Evolutionary conservation across 768 basidiomycete genomes (phyloP).

Genomic region (Dendrothele bispora): DNA sequence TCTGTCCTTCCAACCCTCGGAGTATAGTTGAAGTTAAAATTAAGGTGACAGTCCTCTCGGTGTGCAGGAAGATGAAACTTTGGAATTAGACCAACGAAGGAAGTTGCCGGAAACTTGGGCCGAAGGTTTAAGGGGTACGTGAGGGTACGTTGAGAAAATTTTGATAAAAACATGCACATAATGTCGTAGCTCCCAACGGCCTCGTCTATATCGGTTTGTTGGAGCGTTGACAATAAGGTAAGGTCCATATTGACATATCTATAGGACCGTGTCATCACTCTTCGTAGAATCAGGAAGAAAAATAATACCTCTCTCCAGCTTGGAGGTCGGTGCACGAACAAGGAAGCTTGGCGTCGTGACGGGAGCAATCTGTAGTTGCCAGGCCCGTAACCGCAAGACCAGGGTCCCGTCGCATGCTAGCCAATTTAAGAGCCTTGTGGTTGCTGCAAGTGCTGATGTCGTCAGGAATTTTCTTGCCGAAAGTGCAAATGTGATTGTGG

Average conservation of each 20-base stretch:
- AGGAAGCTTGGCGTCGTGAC: constrained; percentile 19
- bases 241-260: constrained; percentile 16
- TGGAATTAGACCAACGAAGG: constrained; percentile 21
- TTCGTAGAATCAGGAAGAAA: not conserved
- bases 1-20: constrained; percentile 25
- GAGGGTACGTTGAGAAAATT: not conserved
- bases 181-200: constrained; percentile 16
- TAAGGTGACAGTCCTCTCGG: constrained; percentile 20
- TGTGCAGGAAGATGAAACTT: constrained; percentile 39
- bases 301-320: not conserved
- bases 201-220: not conserved
- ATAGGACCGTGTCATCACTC: not conserved
- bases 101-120: not conserved
- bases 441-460: constrained; percentile 22
- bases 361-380: constrained; percentile 18
- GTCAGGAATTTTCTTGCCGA: constrained; percentile 14
- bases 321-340: not conserved
- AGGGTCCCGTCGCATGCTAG: constrained; percentile 16
- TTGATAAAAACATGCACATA: constrained; percentile 9
- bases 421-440: constrained; percentile 21
- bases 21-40: constrained; percentile 28
- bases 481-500: constrained; percentile 13
- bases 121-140: not conserved
- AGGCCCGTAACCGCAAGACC: constrained; percentile 17
- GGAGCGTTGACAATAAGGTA: constrained; percentile 3